Base-by-base conservation (phyloP, 31 red algal species). In the Bonnemaisonia californica region DNA sequence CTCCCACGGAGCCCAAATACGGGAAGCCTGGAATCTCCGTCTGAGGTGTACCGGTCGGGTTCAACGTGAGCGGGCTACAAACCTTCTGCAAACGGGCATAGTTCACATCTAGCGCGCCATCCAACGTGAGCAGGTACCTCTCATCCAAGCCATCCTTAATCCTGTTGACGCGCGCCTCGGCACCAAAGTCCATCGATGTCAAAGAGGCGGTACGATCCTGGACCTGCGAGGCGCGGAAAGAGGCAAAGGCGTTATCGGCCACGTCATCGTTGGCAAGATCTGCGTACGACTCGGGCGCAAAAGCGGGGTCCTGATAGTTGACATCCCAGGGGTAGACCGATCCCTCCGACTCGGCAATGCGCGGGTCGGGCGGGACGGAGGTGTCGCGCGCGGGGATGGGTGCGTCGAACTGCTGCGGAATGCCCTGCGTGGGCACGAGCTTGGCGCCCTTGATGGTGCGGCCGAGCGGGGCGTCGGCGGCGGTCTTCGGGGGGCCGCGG, bases 321-420 rank as follows among this genome's bases (percentile, higher is more conserved):
- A 68, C 41, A 56, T 94, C 92, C 92, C 92, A 94, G 4, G 76
- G 51, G 61, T 84, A 94, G 27, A 89, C 51, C 1, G 55, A n/a
- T 4, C 92, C 92, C 42, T 86, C 85, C 1, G 84, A 72, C 67
- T 94, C 92, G 4, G 85, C 92, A 9, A 94, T 42, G 32, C 92
- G 92, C 31, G 92, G 92, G 42, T 94, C 92, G 8, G 74, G 80
- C 9, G 68, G 18, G 18, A 68, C 65, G 59, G 41, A 45, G 57
- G 47, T 47, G 40, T 76, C 71, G 36, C 5, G 21, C 8, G 75
- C 47, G 19, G 54, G 70, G 4, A 89, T 31, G 0, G 67, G 42
- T n/a, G 69, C 31, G 74, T 94, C 85, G 18, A 75, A n/a, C 18
- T 56, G 54, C 64, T 94, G 92, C 29, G 85, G 80, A 47, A 94